phyloP scores from a whole-genome alignment of 768 basidiomycete species.

The Boletus speciosus region DNA sequence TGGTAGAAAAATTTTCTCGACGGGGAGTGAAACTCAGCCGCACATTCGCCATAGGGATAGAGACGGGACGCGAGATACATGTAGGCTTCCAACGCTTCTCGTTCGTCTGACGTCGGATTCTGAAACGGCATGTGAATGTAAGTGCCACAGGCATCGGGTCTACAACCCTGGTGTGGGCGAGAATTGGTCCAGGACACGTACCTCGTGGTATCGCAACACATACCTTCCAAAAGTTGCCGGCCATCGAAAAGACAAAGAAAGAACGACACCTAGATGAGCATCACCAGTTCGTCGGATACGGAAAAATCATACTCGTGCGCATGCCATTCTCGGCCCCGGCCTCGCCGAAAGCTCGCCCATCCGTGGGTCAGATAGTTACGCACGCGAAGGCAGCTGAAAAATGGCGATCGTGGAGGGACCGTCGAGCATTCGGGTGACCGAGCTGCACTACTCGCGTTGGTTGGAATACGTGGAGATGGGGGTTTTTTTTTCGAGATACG shows the following conservation, averaged over 20 bases:
- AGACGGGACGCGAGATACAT: constrained; percentile 83
- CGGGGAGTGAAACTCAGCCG: constrained; percentile 82
- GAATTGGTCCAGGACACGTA: constrained; percentile 29
- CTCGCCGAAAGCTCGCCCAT: constrained; percentile 65
- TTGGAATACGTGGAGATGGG: too few relatives aligned
- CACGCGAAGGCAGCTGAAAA: constrained; percentile 60
- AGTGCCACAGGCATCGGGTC: background rate
- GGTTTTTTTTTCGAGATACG: constrained; percentile 14
- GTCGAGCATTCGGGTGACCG: background rate
- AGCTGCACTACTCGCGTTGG: background rate
- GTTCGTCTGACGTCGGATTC: constrained; percentile 80
- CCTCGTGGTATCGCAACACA: constrained; percentile 81
- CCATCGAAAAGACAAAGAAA: background rate
- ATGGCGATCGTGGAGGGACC: constrained; percentile 66
- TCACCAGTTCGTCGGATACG: constrained; percentile 5
- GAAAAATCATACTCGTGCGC: constrained; percentile 13
- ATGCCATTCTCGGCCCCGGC: constrained; percentile 43
- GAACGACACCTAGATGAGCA: background rate
- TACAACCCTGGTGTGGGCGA: background rate
- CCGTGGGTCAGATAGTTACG: constrained; percentile 65
- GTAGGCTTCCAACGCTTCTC: constrained; percentile 77
- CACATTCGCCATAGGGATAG: constrained; percentile 97
- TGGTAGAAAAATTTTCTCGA: constrained; percentile 74
- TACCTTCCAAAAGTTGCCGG: constrained; percentile 22
- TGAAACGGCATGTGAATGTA: constrained; percentile 24